Conservation (phyloP, 768 basidiomycete species). For the Tubosaeta brunneosetosa region DNA sequence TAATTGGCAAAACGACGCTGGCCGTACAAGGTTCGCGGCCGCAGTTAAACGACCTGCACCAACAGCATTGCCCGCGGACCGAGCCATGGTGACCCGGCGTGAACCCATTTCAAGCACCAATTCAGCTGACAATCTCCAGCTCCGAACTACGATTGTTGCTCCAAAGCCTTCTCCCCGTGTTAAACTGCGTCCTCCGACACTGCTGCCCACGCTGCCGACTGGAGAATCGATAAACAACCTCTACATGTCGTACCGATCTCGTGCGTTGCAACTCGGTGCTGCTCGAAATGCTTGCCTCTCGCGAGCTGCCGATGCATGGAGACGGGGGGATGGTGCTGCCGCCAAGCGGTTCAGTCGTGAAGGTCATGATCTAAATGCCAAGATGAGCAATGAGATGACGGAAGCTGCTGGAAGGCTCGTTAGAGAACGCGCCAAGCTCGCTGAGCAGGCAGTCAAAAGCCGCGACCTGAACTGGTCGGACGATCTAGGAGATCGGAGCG, state of each 20-base stretch:
- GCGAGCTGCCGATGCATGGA: constrained; percentile 94
- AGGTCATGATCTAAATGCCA: constrained; percentile 88
- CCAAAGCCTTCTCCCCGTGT: constrained; percentile 81
- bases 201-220: constrained; percentile 86
- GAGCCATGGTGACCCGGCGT: constrained; percentile 45
- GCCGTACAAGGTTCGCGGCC: constrained; percentile 84
- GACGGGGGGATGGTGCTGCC: constrained; percentile 90
- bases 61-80: constrained; percentile 32
- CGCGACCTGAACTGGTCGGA: constrained; percentile 77
- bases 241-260: constrained; percentile 86
- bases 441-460: constrained; percentile 68
- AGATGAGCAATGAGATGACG: constrained; percentile 84
- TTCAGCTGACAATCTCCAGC: constrained; percentile 58
- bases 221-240: constrained; percentile 73
- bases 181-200: constrained; percentile 72
- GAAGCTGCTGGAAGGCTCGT: constrained; percentile 84
- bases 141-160: constrained; percentile 66
- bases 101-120: constrained; percentile 48
- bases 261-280: constrained; percentile 88
- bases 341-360: constrained; percentile 94
- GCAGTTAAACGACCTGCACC: constrained; percentile 71
- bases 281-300: constrained; percentile 92
- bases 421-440: constrained; percentile 69
- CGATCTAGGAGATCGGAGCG: constrained; percentile 73
- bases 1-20: constrained; percentile 62